Conservation (phyloP, 768 basidiomycete genomes). For the Krasilnikovozyma curviuscula region DNA sequence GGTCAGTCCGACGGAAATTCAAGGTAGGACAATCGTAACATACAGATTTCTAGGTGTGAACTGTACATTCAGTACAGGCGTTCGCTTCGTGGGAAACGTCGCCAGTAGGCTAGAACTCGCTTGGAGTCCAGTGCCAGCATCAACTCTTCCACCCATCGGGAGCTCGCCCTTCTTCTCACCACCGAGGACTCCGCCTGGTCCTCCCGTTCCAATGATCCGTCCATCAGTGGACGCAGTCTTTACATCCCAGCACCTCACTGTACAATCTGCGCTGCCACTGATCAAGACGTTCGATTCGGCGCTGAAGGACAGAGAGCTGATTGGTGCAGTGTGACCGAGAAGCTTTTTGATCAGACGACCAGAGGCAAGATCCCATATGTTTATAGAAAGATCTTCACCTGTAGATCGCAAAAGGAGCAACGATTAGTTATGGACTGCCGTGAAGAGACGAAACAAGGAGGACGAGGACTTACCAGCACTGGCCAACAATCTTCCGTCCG, state of each 20-base stretch:
- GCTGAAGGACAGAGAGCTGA: conserved; percentile 79
- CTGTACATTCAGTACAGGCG: conserved; percentile 76
- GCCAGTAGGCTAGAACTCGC: conserved; percentile 60
- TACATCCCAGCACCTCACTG: conserved; percentile 96
- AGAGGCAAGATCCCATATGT: conserved; percentile 91
- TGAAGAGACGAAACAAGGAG: background rate
- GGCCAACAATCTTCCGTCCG: conserved; percentile 84
- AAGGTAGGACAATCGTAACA: too few species aligned
- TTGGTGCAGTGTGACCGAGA: conserved; percentile 73
- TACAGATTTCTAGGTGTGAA: conserved; percentile 90
- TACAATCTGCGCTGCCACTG: conserved; percentile 84
- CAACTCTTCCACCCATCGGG: background rate
- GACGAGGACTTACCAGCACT: conserved; percentile 44
- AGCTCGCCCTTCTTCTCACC: conserved; percentile 1
- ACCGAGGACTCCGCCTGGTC: background rate
- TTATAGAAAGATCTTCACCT: conserved; percentile 84
- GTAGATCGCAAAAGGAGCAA: background rate
- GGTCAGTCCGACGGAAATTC: too few species aligned
- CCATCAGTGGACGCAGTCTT: conserved; percentile 31
- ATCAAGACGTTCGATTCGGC: conserved; percentile 78
- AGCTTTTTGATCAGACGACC: conserved; percentile 89
- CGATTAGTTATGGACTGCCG: background rate
- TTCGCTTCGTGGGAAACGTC: conserved; percentile 89
- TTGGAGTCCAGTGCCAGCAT: background rate
- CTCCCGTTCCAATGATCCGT: conserved; percentile 1